Base-by-base conservation (phyloP, 768 basidiomycete genomes). In the Tephrocybe sp. region DNA sequence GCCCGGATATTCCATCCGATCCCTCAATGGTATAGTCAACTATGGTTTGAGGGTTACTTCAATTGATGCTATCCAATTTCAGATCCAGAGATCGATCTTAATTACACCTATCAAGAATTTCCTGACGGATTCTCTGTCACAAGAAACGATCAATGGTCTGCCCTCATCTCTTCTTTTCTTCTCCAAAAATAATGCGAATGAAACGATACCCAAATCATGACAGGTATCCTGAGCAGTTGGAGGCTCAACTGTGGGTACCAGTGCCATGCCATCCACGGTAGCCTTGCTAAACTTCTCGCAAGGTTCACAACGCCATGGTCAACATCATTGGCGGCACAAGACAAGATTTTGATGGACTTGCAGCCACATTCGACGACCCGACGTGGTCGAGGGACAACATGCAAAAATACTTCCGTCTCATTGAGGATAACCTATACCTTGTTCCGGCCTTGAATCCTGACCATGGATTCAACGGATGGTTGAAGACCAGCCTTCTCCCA, bases 201-300 rank as follows among this genome's bases (percentile, higher is more conserved):
- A 7, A 26, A 26, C 20, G 10, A 4, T 10, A 13, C 9, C 44
- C 16, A n/a, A 16, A 45, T 5, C 8, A 39, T 38, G 4, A 4
- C 17, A 65, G 64, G 64, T 68, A 68, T 56, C 67, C 67, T 20
- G 64, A 33, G 67, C 50, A 0, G 5, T 68, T 1, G 67, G 67
- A 49, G 67, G 67, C n/a, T 66, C 67, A 30, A 64, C 67, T 7
- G 66, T 68, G 34, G 55, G 41, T 14, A 2, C 1, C 11, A 12
- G 16, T 12, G 16, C 16, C 11, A 13, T 32, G 13, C 9, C 2
- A 39, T 17, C 17, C 11, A n/a, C 9, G 11, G 3, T 10, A 22
- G 8, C 6, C 13, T 39, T 20, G 4, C 3, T 13, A n/a, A 41
- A 17, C 14, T 22, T 10, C 16, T 33, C n/a, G 17, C 13, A 17